Conservation (phyloP, 257 asterid species). For the Nicotiana otophora region DNA sequence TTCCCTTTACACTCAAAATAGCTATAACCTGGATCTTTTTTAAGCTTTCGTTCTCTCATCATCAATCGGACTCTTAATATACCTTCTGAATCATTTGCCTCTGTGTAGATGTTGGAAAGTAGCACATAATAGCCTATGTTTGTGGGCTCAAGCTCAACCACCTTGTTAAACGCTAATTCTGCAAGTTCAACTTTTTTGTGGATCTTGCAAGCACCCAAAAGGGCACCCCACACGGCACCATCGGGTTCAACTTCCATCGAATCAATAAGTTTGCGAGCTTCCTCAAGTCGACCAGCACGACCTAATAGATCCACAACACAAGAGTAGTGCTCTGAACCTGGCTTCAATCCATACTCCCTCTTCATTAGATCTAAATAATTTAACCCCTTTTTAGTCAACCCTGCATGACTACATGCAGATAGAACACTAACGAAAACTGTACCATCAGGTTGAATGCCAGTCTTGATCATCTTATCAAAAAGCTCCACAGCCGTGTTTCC, state of each 20-base stretch:
- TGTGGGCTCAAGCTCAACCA: slow-evolving; percentile 68
- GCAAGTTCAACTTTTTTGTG: slow-evolving; percentile 68
- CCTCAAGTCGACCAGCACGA: slow-evolving; percentile 67
- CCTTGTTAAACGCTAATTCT: slow-evolving; percentile 63
- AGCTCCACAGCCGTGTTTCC: slow-evolving; percentile 64
- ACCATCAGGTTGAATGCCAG: slow-evolving; percentile 59
- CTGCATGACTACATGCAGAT: slow-evolving; percentile 85
- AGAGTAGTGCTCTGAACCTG: slow-evolving; percentile 66
- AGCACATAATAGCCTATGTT: slow-evolving; percentile 81
- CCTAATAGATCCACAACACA: slow-evolving; percentile 86
- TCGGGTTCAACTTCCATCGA: slow-evolving; percentile 64
- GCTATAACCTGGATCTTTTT: slow-evolving; percentile 85
- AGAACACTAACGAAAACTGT: slow-evolving; percentile 63
- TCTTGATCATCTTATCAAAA: slow-evolving; percentile 61
- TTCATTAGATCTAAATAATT: slow-evolving; percentile 59
- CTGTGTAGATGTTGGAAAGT: slow-evolving; percentile 60
- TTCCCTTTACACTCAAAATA: slow-evolving; percentile 55
- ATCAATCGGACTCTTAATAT: slow-evolving; percentile 53
- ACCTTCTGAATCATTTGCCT: slow-evolving; percentile 46
- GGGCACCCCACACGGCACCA: slow-evolving; percentile 99
- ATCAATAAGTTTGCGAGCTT: slow-evolving; percentile 52
- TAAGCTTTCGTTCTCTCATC: slow-evolving; percentile 67
- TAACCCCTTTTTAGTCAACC: slow-evolving; percentile 67
- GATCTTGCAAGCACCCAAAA: slow-evolving; percentile 87
- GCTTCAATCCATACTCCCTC: slow-evolving; percentile 42